These are phyloP conservation scores for Myriosclerotinia curreyana DNA, from an alignment of 2,329 filamentous ascomycete species.

Conservation along the genomic window DNA sequence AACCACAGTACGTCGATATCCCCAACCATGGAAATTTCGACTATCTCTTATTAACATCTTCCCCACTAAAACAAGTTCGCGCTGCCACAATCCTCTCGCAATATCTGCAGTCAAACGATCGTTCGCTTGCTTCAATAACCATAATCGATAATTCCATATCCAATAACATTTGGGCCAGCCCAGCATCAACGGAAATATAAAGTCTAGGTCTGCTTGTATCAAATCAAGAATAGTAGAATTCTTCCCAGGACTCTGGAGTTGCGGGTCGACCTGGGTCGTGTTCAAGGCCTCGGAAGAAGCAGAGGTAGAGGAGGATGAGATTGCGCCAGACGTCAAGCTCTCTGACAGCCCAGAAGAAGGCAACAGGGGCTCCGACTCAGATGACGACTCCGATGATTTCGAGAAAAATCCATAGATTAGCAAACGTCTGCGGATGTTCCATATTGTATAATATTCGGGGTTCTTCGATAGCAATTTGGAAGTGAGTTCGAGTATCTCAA, in stretches of 20 bases:
- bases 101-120: constrained; percentile 53
- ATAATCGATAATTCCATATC: constrained; percentile 96
- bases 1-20: constrained; percentile 79
- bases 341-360: constrained; percentile 52
- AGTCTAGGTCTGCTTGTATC: constrained; percentile 71
- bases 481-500: constrained; percentile 62
- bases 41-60: constrained; percentile 87
- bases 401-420: constrained; percentile 58
- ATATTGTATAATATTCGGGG: constrained; percentile 87
- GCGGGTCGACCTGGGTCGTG: constrained; percentile 49
- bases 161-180: constrained; percentile 97
- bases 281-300: constrained; percentile 53
- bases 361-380: constrained; percentile 53
- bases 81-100: constrained; percentile 71
- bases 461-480: constrained; percentile 73
- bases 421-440: constrained; percentile 79
- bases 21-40: constrained; percentile 96
- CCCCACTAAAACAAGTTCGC: constrained; percentile 75
- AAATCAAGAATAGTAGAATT: constrained; percentile 53
- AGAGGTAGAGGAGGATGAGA: constrained; percentile 54
- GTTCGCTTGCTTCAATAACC: constrained; percentile 74
- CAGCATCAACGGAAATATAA: constrained; percentile 79
- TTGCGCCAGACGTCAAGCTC: constrained; percentile 62
- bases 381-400: constrained; percentile 50
- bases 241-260: constrained; percentile 50